phyloP scores from a whole-genome alignment of 2,329 filamentous ascomycete species.

The Penicillium janthinellum region DNA sequence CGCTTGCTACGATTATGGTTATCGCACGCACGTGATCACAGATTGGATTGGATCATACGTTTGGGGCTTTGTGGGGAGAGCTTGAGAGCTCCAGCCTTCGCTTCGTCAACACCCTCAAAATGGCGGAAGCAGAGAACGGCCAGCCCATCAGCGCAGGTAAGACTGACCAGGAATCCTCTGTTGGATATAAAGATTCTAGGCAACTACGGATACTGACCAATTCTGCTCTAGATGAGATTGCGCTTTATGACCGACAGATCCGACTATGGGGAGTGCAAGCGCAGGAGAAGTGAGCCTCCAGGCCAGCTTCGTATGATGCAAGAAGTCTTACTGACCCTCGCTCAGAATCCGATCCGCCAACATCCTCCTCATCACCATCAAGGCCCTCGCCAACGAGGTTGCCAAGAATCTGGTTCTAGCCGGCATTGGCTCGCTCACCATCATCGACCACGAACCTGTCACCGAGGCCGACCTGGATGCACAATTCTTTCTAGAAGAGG shows the following conservation, averaged over 20 bases:
- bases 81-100: constrained; percentile 13
- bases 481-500: constrained; percentile 78
- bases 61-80: constrained; percentile 15
- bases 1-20: constrained; percentile 1
- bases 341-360: constrained; percentile 82
- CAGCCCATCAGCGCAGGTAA: constrained; percentile 41
- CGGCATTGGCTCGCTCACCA: constrained; percentile 85
- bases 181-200: no score
- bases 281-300: constrained; percentile 68
- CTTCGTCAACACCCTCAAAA: constrained; percentile 11
- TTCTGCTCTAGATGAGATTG: constrained; percentile 75
- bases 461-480: constrained; percentile 78
- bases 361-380: constrained; percentile 85
- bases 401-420: constrained; percentile 97
- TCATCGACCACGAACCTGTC: constrained; percentile 76
- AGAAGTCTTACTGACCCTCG: neutral
- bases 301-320: neutral
- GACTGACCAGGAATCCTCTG: neutral
- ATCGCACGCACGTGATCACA: constrained; percentile 23
- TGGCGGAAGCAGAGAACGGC: constrained; percentile 28
- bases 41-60: constrained; percentile 32
- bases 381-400: constrained; percentile 87
- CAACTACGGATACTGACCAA: neutral
- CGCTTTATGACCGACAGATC: constrained; percentile 95
- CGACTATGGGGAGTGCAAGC: constrained; percentile 95